Evolutionary conservation across 306 rosid genomes (phyloP).

Genomic region (cucumber (Cucumis sativus)): DNA sequence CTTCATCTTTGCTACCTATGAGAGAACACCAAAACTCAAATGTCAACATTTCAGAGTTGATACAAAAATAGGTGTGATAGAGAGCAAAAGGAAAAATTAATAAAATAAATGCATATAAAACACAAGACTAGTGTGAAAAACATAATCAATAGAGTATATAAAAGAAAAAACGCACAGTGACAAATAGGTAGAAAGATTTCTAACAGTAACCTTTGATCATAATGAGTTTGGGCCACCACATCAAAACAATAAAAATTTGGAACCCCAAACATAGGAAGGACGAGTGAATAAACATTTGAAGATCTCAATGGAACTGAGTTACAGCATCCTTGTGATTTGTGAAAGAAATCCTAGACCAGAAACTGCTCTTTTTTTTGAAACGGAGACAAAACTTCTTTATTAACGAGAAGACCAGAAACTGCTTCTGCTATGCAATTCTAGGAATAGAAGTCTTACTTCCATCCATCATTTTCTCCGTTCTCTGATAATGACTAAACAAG

Average conservation of each 20-base stretch:
- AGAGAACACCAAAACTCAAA: background rate
- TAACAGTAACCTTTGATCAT: background rate
- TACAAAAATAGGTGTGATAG: background rate
- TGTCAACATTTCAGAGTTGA: background rate
- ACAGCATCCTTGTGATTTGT: background rate
- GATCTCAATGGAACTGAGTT: background rate
- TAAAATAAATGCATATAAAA: background rate
- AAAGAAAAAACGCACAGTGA: background rate
- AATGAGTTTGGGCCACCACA: background rate
- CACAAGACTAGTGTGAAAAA: background rate
- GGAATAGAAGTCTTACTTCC: background rate
- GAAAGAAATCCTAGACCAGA: background rate
- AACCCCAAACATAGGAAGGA: background rate
- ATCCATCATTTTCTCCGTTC: background rate
- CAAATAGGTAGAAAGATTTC: background rate
- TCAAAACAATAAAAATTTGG: background rate
- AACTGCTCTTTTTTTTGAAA: background rate
- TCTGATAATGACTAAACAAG: background rate
- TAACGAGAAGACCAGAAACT: background rate
- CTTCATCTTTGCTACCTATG: constrained; percentile 75
- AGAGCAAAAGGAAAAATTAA: background rate
- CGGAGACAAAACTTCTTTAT: too few relatives aligned
- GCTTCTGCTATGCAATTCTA: background rate
- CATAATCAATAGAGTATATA: background rate
- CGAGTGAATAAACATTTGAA: background rate